A percentile compares a stretch with the other conserved stretches of the same genome.
These are phyloP conservation scores for Hypoxylon sp. DNA, from an alignment of 2,329 filamentous ascomycete genomes.

Conservation along the genomic window DNA sequence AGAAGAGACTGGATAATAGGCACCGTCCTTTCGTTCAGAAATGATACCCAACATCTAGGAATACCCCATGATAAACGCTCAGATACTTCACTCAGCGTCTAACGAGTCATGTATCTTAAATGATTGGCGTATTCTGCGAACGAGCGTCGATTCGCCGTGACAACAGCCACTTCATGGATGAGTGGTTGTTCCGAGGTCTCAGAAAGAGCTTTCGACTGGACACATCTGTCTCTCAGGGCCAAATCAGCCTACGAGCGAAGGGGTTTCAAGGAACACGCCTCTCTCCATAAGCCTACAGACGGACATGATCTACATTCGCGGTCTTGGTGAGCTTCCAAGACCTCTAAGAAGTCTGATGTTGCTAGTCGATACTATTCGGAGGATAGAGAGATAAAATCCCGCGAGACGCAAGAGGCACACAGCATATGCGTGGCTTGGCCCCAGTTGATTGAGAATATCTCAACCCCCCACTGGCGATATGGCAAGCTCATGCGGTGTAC, in stretches of 20 bases:
- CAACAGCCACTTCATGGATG: too few relatives aligned
- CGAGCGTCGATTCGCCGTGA: too few relatives aligned
- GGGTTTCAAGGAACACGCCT: background rate
- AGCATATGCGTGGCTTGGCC: background rate
- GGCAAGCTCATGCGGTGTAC: constrained; percentile 21
- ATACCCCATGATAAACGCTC: too few relatives aligned
- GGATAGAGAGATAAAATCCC: background rate
- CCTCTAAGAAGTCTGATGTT: background rate
- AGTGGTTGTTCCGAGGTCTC: too few relatives aligned
- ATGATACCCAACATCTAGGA: too few relatives aligned
- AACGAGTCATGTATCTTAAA: too few relatives aligned
- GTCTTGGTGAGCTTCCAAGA: background rate
- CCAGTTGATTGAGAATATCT: background rate
- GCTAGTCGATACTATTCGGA: background rate
- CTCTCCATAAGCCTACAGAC: too few relatives aligned
- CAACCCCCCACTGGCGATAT: constrained; percentile 18
- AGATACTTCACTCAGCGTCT: too few relatives aligned
- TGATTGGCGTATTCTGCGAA: too few relatives aligned
- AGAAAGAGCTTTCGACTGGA: background rate
- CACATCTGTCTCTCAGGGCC: too few relatives aligned
- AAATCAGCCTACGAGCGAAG: background rate
- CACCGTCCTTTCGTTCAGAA: too few relatives aligned
- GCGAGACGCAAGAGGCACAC: background rate
- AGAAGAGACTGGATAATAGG: too few relatives aligned
- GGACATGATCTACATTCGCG: background rate